Evolutionary conservation across 106 monocot genomes (phyloP), one percentile per base, ranked within the genome.

Genomic region (Dendrobium chrysotoxum): DNA sequence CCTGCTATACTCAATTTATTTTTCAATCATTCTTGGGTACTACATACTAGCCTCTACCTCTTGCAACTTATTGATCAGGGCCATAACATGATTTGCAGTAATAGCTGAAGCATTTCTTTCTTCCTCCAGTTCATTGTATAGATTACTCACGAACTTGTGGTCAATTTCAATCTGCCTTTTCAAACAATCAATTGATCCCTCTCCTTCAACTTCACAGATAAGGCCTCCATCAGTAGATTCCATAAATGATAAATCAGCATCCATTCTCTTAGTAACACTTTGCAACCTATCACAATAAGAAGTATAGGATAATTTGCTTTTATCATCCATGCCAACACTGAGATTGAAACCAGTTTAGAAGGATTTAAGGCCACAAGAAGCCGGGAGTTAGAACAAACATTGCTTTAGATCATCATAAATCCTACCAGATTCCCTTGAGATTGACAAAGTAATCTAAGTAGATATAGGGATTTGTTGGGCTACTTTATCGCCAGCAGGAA

Each of bases 21-120:
- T 89, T 86, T 98, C 97, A 94, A 98, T 95, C 97, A 95, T 89
- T 74, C 97, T 91, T 58, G 87, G 79, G 68, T 98, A 94, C 75
- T 98, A 94, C 81, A 98, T 92, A 12, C 89, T 68, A 21, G 98
- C 98, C 82, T 95, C 95, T 82, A 95, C 98, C 81, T 98, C 92
- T 79, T 98, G 98, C 88, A 98, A 84, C 76, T 90, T 92, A 65
- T 85, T 98, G 53, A 98, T 98, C 98, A 98, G 95, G 38, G 90
- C 90, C 98, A 98, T 94, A 31, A 94, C 89, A 79, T 98, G 89
- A 76, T 91, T 92, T 73, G 92, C 98, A 18, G 98, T 87, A 64
- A 95, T 84, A 25, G 92, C 88, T 30, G 97, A 94, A 77, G 97
- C 97, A 80, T 78, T 97, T 79, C 92, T 87, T 81, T 98, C 98